Conservation (phyloP, 352 stramenopile species). For the Pythium sp. region DNA sequence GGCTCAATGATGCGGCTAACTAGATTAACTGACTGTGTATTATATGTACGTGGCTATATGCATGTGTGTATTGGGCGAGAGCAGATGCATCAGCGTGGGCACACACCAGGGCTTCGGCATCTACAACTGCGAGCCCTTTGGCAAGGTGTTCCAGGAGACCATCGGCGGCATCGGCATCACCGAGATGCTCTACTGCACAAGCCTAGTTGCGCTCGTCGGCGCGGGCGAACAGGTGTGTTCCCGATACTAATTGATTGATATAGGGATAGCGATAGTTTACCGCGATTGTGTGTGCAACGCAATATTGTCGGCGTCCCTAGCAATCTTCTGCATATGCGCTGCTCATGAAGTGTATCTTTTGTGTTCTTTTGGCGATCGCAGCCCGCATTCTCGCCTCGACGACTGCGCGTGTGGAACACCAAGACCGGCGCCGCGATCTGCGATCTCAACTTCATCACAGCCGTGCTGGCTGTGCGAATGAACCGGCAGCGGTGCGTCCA, state of each 20-base stretch:
- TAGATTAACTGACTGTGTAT: not conserved
- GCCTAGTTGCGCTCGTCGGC: conserved; percentile 89
- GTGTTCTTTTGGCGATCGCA: conserved; percentile 18
- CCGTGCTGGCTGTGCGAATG: conserved; percentile 88
- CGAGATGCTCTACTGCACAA: conserved; percentile 94
- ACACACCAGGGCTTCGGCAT: conserved; percentile 86
- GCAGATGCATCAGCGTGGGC: conserved; percentile 88
- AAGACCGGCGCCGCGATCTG: conserved; percentile 89
- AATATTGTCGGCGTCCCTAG: not conserved
- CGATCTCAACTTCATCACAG: conserved; percentile 91
- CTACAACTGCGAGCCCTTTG: conserved; percentile 92
- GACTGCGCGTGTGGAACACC: conserved; percentile 91
- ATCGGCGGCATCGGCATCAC: conserved; percentile 89
- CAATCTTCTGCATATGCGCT: not conserved
- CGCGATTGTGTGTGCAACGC: not conserved
- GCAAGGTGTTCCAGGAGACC: conserved; percentile 83
- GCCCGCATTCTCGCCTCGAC: conserved; percentile 87
- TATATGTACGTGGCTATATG: conserved; percentile 3
- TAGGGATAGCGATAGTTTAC: not conserved
- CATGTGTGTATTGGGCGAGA: not conserved
- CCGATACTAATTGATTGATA: not conserved
- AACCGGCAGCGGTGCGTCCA: conserved; percentile 79
- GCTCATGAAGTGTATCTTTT: not conserved
- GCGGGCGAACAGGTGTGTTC: conserved; percentile 76
- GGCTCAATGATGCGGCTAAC: not conserved